A percentile compares a stretch with the other conserved stretches of the same genome.
Evolutionary conservation across 2,329 filamentous ascomycete genomes (phyloP).

Genomic region (Colletotrichum liriopes): DNA sequence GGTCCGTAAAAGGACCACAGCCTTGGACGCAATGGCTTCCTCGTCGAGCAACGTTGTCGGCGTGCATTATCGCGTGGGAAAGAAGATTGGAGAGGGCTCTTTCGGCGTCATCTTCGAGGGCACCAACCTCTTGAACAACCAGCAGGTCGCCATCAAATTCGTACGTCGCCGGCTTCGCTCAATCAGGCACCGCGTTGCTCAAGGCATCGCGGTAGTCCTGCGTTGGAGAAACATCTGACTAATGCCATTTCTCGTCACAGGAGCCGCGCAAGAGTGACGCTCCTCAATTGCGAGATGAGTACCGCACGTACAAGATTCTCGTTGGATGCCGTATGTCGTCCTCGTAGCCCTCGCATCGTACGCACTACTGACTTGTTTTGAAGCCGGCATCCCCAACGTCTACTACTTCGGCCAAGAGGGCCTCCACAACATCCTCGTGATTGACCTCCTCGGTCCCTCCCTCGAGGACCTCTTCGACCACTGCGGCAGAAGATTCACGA

Average conservation of each 20-base stretch:
- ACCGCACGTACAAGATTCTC: constrained; percentile 99
- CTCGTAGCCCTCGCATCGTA: background rate
- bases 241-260: constrained; percentile 60
- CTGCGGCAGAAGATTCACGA: constrained; percentile 93
- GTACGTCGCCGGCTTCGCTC: constrained; percentile 68
- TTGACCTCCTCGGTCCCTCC: constrained; percentile 94
- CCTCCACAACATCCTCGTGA: constrained; percentile 98
- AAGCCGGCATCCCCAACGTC: constrained; percentile 98
- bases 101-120: constrained; percentile 99
- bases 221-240: constrained; percentile 18
- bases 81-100: constrained; percentile 99
- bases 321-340: constrained; percentile 94
- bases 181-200: constrained; percentile 14
- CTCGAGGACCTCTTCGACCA: constrained; percentile 98
- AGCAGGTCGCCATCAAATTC: constrained; percentile 99
- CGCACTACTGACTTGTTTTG: constrained; percentile 38
- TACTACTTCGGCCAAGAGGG: constrained; percentile 99
- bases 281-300: constrained; percentile 97
- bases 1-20: constrained; percentile 46
- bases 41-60: constrained; percentile 97
- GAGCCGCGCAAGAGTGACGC: constrained; percentile 99
- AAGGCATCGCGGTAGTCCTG: background rate
- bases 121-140: constrained; percentile 98
- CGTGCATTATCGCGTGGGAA: constrained; percentile 98
- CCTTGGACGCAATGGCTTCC: constrained; percentile 77